These are phyloP conservation scores for Polygonum maritimum DNA, from an alignment of 148 eudicot species.

Conservation along the genomic window DNA sequence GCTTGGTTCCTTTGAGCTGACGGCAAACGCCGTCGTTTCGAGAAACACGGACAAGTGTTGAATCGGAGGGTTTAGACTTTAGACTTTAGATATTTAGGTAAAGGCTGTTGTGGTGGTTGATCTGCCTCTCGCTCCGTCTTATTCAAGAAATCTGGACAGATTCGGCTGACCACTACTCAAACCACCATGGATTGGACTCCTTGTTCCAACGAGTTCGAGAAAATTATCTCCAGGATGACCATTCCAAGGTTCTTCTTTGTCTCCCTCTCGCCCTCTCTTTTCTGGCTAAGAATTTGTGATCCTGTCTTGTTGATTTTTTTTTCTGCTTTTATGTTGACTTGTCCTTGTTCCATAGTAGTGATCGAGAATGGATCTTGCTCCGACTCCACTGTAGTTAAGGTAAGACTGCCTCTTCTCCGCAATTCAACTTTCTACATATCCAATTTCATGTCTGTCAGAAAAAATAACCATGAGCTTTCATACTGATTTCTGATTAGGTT, in stretches of 20 bases:
- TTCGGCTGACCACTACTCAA: background rate
- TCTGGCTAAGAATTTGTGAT: background rate
- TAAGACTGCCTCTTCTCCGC: slow-evolving; percentile 12
- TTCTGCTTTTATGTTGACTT: background rate
- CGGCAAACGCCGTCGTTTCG: background rate
- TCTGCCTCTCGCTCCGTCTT: background rate
- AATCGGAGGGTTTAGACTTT: too few species aligned
- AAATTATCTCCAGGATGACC: slow-evolving; percentile 62
- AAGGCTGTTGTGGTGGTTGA: background rate
- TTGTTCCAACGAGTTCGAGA: slow-evolving; percentile 71
- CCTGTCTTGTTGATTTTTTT: background rate
- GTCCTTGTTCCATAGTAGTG: slow-evolving; percentile 52
- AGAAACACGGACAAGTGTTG: background rate
- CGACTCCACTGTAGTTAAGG: slow-evolving; percentile 68
- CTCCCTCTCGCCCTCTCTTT: background rate
- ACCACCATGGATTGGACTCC: slow-evolving; percentile 60
- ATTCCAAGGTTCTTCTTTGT: slow-evolving; percentile 69
- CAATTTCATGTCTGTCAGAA: background rate
- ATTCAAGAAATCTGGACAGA: background rate
- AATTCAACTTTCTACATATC: background rate
- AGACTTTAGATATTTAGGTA: background rate
- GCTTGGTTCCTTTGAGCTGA: background rate
- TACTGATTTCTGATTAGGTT: slow-evolving; percentile 27
- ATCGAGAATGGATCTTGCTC: slow-evolving; percentile 78
- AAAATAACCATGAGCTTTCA: background rate